Evolutionary conservation across 2,329 filamentous ascomycete genomes (phyloP), one percentile per base, ranked within the genome.

Genomic region (Aspergillus sojae): DNA sequence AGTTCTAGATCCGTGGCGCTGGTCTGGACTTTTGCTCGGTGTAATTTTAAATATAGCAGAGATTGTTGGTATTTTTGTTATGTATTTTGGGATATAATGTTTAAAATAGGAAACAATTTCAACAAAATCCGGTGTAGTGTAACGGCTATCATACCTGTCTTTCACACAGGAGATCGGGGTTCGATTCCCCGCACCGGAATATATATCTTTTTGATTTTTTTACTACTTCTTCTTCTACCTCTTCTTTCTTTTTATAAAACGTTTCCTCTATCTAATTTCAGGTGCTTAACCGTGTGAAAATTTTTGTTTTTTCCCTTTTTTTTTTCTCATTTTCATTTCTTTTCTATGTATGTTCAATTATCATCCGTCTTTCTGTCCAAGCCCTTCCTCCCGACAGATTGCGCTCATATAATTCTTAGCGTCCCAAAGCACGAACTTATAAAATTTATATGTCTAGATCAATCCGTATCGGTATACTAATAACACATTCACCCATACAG

Each of bases 111-210:
- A 2, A 1, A 48, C 1, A 9, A n/a, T 46, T 11, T 23, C 57
- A 58, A 39, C 28, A 46, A 57, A 3, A 36, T 65, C 63, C 63
- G 63, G 60, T 65, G 45, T 65, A 60, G 63, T 65, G 63, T 65
- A 65, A 63, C 62, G 63, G 63, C 48, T 63, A 65, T 63, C 63
- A 65, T 65, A 61, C 60, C 61, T 54, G 63, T 60, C 63, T 65
- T 61, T 65, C 63, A 65, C 63, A 60, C 63, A 54, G 61, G 60
- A 65, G 63, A 61, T 63, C 63, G 63, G 63, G 63, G 63, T 65
- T 65, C 63, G 63, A 65, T 65, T 65, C 63, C 63, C 63, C 63
- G 63, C 46, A 62, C 60, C 63, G 63, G 63, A 65, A 28, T 34
- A 3, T 39, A 28, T 34, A 3, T 39, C 14, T 36, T 39, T 19